These are phyloP conservation scores for Pisolithus marmoratus DNA, from an alignment of 768 basidiomycete genomes.

Conservation along the genomic window DNA sequence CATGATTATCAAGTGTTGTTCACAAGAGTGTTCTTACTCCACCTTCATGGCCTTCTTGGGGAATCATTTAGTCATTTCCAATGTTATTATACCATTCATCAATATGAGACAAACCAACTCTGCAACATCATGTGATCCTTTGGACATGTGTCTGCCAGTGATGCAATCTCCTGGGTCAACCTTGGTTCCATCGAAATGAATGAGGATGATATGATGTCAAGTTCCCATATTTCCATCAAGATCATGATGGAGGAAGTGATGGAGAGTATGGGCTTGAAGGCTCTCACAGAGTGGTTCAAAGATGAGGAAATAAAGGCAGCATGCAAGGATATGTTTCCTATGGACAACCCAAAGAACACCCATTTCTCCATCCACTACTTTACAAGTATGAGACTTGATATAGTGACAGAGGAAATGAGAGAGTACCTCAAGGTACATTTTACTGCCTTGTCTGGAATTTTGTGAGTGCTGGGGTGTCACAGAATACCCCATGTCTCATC, in stretches of 20 bases:
- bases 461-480: too few relatives aligned
- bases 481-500: conserved; percentile 90
- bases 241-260: conserved; percentile 94
- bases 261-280: conserved; percentile 88
- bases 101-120: conserved; percentile 96
- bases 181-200: conserved; percentile 86
- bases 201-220: conserved; percentile 97
- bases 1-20: conserved; percentile 99
- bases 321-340: conserved; percentile 87
- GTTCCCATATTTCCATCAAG: conserved; percentile 95
- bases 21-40: conserved; percentile 95
- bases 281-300: conserved; percentile 79
- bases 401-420: conserved; percentile 92
- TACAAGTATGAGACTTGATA: conserved; percentile 88
- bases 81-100: conserved; percentile 95
- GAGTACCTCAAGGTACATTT: conserved; percentile 82
- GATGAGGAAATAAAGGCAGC: conserved; percentile 74
- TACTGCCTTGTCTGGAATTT: too few relatives aligned
- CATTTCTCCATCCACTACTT: conserved; percentile 97
- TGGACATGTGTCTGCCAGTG: conserved; percentile 85
- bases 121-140: conserved; percentile 97
- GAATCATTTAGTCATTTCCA: conserved; percentile 96
- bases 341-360: conserved; percentile 95
- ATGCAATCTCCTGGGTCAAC: conserved; percentile 85
- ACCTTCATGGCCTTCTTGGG: conserved; percentile 93